phyloP scores from a whole-genome alignment of 2,329 filamentous ascomycete species.

The Colletotrichum orbiculare region DNA sequence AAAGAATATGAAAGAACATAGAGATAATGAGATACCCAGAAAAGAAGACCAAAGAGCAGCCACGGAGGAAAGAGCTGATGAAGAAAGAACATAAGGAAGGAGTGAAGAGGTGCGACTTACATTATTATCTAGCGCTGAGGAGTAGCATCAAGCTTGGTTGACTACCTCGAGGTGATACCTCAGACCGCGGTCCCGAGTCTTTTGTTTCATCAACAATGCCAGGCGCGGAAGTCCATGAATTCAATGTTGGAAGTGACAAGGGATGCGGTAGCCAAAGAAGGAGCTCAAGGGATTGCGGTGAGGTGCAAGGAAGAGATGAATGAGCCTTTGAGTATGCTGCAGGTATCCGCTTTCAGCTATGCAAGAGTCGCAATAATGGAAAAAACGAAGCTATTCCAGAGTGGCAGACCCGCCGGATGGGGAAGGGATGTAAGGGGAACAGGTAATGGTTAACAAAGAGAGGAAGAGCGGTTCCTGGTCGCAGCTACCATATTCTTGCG shows the following conservation, averaged over 20 bases:
- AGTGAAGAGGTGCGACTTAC: conserved; percentile 26
- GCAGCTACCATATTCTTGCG: conserved; percentile 32
- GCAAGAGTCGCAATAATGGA: neutral
- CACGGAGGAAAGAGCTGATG: conserved; percentile 10
- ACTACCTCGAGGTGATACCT: neutral
- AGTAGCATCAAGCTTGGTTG: conserved; percentile 14
- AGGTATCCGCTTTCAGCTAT: conserved; percentile 14
- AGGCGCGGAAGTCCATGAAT: conserved; percentile 25
- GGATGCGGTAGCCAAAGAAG: conserved; percentile 20
- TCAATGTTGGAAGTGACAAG: conserved; percentile 28
- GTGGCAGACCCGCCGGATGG: conserved; percentile 32
- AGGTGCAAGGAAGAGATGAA: neutral
- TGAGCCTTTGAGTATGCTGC: conserved; percentile 20
- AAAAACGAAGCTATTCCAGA: conserved; percentile 36
- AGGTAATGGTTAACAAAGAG: conserved; percentile 31
- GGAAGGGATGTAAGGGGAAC: conserved; percentile 30
- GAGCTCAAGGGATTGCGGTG: conserved; percentile 5
- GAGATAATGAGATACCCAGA: neutral
- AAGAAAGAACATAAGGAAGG: conserved; percentile 11
- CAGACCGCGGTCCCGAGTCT: conserved; percentile 4
- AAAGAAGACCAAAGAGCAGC: conserved; percentile 1
- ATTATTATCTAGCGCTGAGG: conserved; percentile 29
- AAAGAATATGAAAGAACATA: neutral
- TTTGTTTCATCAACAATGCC: conserved; percentile 34
- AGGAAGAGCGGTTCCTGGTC: conserved; percentile 31